Percentiles rank a stretch among this genome's conserved stretches.
phyloP scores from a whole-genome alignment of 495 filamentous ascomycete species.

The Penicillium taxi region DNA sequence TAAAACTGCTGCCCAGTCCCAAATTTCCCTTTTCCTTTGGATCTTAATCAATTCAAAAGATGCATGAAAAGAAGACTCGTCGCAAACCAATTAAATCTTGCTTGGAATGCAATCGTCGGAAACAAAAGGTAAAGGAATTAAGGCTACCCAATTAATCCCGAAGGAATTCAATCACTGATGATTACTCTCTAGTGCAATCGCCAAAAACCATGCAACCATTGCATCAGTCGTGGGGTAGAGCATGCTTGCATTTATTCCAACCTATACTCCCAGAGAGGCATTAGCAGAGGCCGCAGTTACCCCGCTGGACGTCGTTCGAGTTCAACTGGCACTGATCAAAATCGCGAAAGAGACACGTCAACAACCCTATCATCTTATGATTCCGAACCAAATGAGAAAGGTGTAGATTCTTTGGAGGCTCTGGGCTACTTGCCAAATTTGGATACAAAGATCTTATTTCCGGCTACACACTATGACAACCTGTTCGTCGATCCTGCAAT shows the following conservation, averaged over 20 bases:
- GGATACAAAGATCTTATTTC: not conserved
- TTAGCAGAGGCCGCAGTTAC: conserved; percentile 2
- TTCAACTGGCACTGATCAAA: conserved; percentile 1
- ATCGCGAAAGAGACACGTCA: conserved; percentile 6
- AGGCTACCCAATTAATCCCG: not conserved
- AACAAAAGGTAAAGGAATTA: conserved; percentile 10
- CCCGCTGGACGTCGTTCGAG: conserved; percentile 1
- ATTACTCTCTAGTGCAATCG: conserved; percentile 12
- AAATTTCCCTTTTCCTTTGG: no score
- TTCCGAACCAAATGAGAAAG: conserved; percentile 5
- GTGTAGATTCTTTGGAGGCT: conserved; percentile 3
- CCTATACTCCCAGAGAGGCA: not conserved
- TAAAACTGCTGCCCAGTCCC: no score
- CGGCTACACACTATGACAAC: not conserved
- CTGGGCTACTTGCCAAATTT: conserved; percentile 2
- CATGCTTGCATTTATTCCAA: conserved; percentile 12
- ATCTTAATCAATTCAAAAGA: not conserved
- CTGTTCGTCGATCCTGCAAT: conserved; percentile 3
- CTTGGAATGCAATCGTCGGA: conserved; percentile 17
- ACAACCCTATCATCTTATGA: conserved; percentile 12
- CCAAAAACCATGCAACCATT: conserved; percentile 16
- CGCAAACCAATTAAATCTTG: conserved; percentile 17
- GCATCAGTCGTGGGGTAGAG: conserved; percentile 10
- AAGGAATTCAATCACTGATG: not conserved
- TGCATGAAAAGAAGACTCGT: conserved; percentile 8